Evolutionary conservation across 495 filamentous ascomycete species (phyloP).

Genomic region (Copromyces sp.): DNA sequence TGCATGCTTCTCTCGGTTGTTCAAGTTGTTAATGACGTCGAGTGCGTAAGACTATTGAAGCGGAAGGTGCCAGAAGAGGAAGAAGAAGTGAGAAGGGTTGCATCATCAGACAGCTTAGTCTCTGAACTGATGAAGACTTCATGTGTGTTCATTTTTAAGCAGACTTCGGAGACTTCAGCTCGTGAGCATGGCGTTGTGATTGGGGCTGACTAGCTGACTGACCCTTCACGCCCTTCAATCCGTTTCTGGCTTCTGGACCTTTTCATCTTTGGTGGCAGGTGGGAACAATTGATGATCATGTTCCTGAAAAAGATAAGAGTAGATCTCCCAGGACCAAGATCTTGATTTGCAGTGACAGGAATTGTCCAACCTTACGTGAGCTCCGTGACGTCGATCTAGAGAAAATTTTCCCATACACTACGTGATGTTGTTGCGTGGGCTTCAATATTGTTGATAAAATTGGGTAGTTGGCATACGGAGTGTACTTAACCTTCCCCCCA

Average conservation of each 20-base stretch:
- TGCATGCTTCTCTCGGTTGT: not conserved
- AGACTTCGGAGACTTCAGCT: not conserved
- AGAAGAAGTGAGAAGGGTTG: not conserved
- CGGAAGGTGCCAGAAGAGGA: not conserved
- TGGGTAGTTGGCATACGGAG: not conserved
- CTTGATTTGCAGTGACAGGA: no score
- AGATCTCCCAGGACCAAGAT: no score
- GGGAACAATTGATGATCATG: not conserved
- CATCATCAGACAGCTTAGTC: not conserved
- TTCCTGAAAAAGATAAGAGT: not conserved
- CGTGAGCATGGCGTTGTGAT: not conserved
- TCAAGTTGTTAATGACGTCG: not conserved
- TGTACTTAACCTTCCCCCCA: not conserved
- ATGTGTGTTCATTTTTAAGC: not conserved
- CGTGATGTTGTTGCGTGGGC: no score
- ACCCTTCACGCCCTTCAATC: not conserved
- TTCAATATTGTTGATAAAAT: no score
- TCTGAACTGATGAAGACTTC: not conserved
- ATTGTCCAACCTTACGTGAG: no score
- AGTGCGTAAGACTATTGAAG: not conserved
- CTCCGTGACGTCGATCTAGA: no score
- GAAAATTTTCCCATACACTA: no score
- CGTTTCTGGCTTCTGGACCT: not conserved
- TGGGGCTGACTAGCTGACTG: not conserved
- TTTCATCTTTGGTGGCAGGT: not conserved